Evolutionary conservation across 208 protist genomes (phyloP), one percentile per base, ranked within the genome.

Genomic region (Strigomonas culicis): DNA sequence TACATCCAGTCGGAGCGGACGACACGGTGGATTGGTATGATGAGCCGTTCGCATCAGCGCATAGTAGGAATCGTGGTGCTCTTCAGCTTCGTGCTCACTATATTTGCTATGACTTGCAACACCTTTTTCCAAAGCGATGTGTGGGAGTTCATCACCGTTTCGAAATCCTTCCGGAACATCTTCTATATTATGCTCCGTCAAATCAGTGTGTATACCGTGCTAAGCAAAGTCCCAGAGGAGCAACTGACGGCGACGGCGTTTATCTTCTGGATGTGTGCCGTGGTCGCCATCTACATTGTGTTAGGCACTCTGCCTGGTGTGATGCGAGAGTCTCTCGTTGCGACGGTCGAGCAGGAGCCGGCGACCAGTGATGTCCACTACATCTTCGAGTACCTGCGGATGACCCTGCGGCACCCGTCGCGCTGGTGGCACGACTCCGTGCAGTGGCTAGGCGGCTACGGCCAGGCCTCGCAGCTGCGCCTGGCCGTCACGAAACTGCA

Each of bases 101-200:
- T 59, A 7, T 89, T 73, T 34, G 73, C 76, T 0, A 41, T 84
- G 13, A 66, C 73, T 4, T 71, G 72, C 7, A 59, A 78, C 15
- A 39, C 34, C n/a, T 56, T 80, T 15, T 67, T 81, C 28, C 59
- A 72, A 30, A 4, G 31, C 25, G 66, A 27, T 25, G 31, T 88
- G 15, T 77, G 63, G 64, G 66, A 59, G 13, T 88, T 84, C 43
- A 70, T 65, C 22, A 75, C 47, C 55, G 64, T 88, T 10, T 67
- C 76, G 47, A 31, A 47, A 17, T 27, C 63, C 27, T 77, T 80
- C 44, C 36, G 59, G 49, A 75, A 51, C 11, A 56, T 85, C 0
- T 50, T 88, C 15, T 65, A 60, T 22, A 66, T 88, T 36, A 63
- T 83, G 36, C 24, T 79, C 32, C 77, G 82, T 10, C 70, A 84